Conservation (phyloP, 2,329 filamentous ascomycete genomes). For the Claviceps citrina region DNA sequence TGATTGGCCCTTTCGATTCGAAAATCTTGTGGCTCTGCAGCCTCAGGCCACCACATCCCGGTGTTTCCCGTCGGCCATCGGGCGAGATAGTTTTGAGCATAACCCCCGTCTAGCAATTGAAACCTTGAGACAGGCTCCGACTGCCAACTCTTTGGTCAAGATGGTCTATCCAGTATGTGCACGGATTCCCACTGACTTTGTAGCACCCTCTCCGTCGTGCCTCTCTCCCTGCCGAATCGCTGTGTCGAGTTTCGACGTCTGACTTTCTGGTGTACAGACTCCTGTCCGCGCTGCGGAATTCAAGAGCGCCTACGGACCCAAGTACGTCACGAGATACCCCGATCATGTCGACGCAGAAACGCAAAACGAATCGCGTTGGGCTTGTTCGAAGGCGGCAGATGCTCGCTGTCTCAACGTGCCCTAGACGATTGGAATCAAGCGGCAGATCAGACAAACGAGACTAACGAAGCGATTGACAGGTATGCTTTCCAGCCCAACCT, state of each 20-base stretch:
- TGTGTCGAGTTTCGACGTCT: constrained; percentile 11
- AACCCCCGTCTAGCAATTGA: constrained; percentile 21
- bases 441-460: not conserved
- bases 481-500: constrained; percentile 44
- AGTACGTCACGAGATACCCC: constrained; percentile 30
- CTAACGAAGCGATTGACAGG: constrained; percentile 26
- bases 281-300: constrained; percentile 33
- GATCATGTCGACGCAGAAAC: not conserved
- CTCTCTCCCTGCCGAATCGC: not conserved
- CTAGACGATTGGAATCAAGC: not conserved
- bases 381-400: not conserved
- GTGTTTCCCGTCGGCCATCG: constrained; percentile 22
- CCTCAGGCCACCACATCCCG: constrained; percentile 20
- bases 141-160: constrained; percentile 18
- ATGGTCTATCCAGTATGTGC: constrained; percentile 27
- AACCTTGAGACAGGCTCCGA: constrained; percentile 16
- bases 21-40: not conserved
- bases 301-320: constrained; percentile 50
- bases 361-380: not conserved
- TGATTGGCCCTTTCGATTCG: constrained; percentile 11
- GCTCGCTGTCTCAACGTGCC: not conserved
- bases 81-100: constrained; percentile 8
- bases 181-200: not conserved
- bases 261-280: constrained; percentile 24
- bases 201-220: not conserved